These are phyloP conservation scores for Euclidium syriacum DNA, from an alignment of 345 rosid species.

Conservation along the genomic window DNA sequence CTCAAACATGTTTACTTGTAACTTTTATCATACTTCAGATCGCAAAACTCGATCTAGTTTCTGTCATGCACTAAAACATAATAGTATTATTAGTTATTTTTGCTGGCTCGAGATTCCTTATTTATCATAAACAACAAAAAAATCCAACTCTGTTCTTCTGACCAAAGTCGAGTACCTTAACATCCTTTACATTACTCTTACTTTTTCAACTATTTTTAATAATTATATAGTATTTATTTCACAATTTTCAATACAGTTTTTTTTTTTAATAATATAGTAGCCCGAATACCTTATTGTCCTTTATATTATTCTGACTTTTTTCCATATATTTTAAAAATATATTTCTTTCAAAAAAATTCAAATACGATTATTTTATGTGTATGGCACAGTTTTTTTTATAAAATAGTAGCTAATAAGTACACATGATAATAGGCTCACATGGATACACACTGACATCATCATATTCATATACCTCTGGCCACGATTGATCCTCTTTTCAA, in stretches of 20 bases:
- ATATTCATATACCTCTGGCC: conserved; percentile 27
- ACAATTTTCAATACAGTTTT: neutral
- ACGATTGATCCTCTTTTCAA: conserved; percentile 30
- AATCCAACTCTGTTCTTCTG: neutral
- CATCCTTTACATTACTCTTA: neutral
- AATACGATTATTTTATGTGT: too few relatives aligned
- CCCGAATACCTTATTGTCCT: too few relatives aligned
- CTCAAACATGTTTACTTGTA: neutral
- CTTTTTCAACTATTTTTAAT: neutral
- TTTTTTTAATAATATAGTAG: too few relatives aligned
- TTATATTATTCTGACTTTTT: too few relatives aligned
- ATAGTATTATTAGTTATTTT: neutral
- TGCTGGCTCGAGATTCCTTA: conserved; percentile 6
- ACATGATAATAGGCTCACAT: conserved; percentile 32
- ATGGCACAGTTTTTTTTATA: too few relatives aligned
- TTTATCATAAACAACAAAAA: neutral
- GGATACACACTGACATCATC: conserved; percentile 34
- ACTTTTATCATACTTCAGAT: conserved; percentile 23
- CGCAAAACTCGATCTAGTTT: conserved; percentile 16
- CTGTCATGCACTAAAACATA: conserved; percentile 18
- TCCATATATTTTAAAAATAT: too few relatives aligned
- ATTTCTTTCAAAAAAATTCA: too few relatives aligned
- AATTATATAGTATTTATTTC: neutral
- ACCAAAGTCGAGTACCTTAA: conserved; percentile 5
- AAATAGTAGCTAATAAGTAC: too few relatives aligned